phyloP scores from a whole-genome alignment of 345 rosid genomes.

The Carallia pectinifolia region DNA sequence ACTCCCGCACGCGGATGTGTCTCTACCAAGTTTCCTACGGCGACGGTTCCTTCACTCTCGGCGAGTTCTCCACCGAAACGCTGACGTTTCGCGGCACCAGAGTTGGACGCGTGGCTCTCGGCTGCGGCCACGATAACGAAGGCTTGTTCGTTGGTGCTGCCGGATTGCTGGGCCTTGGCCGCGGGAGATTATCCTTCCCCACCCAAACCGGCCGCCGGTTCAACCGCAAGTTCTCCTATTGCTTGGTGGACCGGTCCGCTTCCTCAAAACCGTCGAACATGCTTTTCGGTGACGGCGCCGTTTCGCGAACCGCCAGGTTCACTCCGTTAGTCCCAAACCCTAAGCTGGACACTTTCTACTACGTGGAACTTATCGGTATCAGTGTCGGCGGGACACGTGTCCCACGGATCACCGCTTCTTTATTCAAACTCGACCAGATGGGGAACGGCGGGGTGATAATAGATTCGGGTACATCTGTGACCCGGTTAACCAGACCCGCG shows the following conservation, averaged over 20 bases:
- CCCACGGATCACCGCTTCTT: constrained; percentile 55
- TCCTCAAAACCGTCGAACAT: constrained; percentile 75
- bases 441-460: constrained; percentile 93
- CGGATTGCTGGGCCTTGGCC: constrained; percentile 85
- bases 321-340: constrained; percentile 78
- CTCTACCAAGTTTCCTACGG: constrained; percentile 91
- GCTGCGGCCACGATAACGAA: constrained; percentile 92
- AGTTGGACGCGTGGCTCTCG: constrained; percentile 70
- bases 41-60: constrained; percentile 85
- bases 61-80: constrained; percentile 86
- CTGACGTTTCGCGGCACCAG: constrained; percentile 65
- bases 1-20: constrained; percentile 50
- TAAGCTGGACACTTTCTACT: constrained; percentile 89
- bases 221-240: constrained; percentile 80
- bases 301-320: constrained; percentile 67
- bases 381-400: constrained; percentile 90
- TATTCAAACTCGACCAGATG: constrained; percentile 63
- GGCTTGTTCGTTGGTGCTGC: constrained; percentile 94
- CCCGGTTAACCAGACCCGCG: constrained; percentile 73
- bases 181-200: constrained; percentile 81
- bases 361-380: constrained; percentile 74
- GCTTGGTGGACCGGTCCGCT: constrained; percentile 83
- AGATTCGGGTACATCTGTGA: constrained; percentile 86
- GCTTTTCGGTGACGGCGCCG: constrained; percentile 73
- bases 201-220: constrained; percentile 74